phyloP scores from a whole-genome alignment of 1,284 basidiomycete genomes.

The Heterobasidion occidentale region DNA sequence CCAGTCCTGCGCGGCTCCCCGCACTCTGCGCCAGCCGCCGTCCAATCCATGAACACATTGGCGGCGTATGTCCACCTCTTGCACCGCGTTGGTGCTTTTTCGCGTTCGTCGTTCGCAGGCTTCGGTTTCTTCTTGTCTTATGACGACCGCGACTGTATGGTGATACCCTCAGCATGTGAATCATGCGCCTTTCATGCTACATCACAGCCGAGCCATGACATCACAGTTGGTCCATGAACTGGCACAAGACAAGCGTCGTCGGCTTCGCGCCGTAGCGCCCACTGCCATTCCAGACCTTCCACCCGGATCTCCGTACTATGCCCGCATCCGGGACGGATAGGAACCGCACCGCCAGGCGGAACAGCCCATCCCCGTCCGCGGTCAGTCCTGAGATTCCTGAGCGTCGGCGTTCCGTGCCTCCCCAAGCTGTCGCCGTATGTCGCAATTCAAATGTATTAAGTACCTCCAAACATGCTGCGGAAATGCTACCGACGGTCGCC shows the following conservation, averaged over 20 bases:
- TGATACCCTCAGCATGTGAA: not conserved
- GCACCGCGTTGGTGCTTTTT: too few species aligned
- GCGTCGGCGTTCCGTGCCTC: not conserved
- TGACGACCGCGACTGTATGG: not conserved
- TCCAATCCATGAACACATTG: too few species aligned
- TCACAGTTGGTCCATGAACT: not conserved
- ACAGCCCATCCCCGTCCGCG: not conserved
- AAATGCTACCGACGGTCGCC: constrained; percentile 64
- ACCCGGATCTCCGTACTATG: not conserved
- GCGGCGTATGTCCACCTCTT: too few species aligned
- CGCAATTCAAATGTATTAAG: too few species aligned
- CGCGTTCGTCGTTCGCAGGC: too few species aligned
- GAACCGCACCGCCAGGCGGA: not conserved
- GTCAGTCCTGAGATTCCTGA: not conserved
- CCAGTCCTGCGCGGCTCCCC: not conserved
- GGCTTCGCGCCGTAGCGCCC: not conserved
- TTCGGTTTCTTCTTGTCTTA: not conserved
- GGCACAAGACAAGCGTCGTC: too few species aligned
- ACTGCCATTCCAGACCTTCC: not conserved
- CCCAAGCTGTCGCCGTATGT: not conserved
- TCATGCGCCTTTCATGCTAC: not conserved
- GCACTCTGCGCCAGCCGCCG: not conserved
- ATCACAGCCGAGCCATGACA: not conserved
- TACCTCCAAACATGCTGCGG: too few species aligned
- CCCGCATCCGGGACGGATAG: not conserved